Evolutionary conservation across 2,329 filamentous ascomycete genomes (phyloP), one percentile per base, ranked within the genome.

Genomic region (Didymosphaeria variabile): DNA sequence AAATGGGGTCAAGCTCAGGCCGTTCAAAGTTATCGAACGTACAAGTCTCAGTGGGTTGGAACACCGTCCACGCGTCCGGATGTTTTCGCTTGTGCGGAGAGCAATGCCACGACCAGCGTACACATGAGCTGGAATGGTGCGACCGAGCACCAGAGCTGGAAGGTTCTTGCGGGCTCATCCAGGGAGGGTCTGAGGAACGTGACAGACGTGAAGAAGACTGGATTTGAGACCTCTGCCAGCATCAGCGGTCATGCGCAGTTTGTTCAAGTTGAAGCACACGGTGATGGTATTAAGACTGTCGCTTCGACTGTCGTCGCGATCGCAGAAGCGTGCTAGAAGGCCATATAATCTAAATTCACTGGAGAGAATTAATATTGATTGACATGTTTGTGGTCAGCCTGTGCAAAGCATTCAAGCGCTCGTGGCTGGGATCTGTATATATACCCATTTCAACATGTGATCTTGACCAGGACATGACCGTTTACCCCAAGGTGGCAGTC

Each of bases 111-210:
- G 8, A 63, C 55, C 6, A 57, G 42, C 17, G 59, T 63, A 29
- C 61, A 63, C 44, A 61, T 63, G 61, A 63, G 61, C 34, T 61
- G 61, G 61, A 63, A 61, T 32, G 61, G 61, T 15, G 61, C 61
- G 26, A 63, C 61, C 0, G 61, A 63, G 45, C 50, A 55, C 15
- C 34, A 53, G 1, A 45, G 29, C 6, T 63, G 61, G 61, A 38
- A 49, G 1, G 46, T 63, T 4, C 55, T 55, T 23, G 61, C 53
- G 7, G 53, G 53, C 8, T 10, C 42, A 13, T 23, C 38, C 6
- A 32, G 12, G n/a, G 26, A 46, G 17, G 17, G 17, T 21, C 40
- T 46, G 3, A 13, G 21, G 21, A 55, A 4, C 13, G 10, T 21
- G 26, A 17, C n/a, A 10, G n/a, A 29, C 34, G 29, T 55, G 29